phyloP scores from a whole-genome alignment of 2,329 filamentous ascomycete species.

The Drechslerella dactyloides region DNA sequence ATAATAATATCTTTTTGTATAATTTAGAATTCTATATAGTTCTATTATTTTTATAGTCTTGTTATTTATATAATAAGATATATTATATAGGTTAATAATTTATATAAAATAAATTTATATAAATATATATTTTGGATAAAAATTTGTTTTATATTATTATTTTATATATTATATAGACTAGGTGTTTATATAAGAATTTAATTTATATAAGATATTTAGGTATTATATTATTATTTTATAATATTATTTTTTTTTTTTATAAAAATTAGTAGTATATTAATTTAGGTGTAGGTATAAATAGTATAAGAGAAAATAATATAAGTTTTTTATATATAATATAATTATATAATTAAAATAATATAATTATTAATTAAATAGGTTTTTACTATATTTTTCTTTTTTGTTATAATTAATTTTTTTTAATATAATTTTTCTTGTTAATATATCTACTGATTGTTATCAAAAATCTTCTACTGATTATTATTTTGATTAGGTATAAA shows the following conservation, averaged over 20 bases:
- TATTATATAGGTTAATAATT: neutral
- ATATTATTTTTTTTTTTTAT: neutral
- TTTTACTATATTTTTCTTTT: too few relatives aligned
- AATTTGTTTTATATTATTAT: neutral
- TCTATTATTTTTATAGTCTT: neutral
- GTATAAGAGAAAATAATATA: neutral
- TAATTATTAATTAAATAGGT: neutral
- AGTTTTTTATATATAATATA: neutral
- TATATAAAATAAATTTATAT: neutral
- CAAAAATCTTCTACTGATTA: neutral
- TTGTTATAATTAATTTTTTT: too few relatives aligned
- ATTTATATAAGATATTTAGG: constrained; percentile 3
- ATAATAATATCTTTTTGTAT: neutral
- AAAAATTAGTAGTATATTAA: constrained; percentile 13
- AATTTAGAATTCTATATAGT: too few relatives aligned
- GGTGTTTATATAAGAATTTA: neutral
- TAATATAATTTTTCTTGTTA: too few relatives aligned
- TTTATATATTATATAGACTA: neutral
- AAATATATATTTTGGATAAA: neutral
- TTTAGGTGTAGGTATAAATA: constrained; percentile 9
- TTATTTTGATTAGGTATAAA: too few relatives aligned
- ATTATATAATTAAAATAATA: neutral
- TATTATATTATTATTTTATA: too few relatives aligned
- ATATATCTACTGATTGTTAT: too few relatives aligned
- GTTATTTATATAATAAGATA: constrained; percentile 1